phyloP scores from a whole-genome alignment of 106 monocot genomes.

The Apostasia shenzhenica region DNA sequence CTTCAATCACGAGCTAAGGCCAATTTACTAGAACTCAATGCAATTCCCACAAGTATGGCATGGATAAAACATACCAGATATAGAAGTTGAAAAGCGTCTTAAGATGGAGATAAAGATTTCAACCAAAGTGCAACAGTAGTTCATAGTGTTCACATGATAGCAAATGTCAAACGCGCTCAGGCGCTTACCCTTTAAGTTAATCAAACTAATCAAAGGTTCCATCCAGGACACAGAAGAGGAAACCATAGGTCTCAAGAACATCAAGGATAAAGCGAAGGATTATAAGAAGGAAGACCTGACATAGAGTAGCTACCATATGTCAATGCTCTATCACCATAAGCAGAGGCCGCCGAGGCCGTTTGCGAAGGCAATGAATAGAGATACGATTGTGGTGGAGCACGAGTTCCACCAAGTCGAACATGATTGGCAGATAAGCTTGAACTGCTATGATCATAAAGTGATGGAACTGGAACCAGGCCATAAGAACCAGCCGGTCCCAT shows the following conservation, averaged over 20 bases:
- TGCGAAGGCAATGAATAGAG: slow-evolving; percentile 21
- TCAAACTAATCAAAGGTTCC: neutral
- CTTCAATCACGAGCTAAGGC: no score
- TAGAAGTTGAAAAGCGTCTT: neutral
- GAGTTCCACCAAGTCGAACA: slow-evolving; percentile 15
- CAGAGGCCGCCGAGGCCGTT: slow-evolving; percentile 13
- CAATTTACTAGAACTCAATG: no score
- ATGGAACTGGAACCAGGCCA: slow-evolving; percentile 10
- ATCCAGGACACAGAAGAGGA: neutral
- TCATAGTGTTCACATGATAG: no score
- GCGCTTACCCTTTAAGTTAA: neutral
- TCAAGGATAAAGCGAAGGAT: slow-evolving; percentile 8
- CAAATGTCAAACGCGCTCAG: neutral
- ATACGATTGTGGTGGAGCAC: slow-evolving; percentile 19
- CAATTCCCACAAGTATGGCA: no score
- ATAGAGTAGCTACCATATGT: slow-evolving; percentile 12
- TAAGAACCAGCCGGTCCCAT: slow-evolving; percentile 26
- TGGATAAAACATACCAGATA: neutral
- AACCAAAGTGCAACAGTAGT: neutral
- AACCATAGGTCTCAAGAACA: neutral
- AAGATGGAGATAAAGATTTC: neutral
- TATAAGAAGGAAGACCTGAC: slow-evolving; percentile 7
- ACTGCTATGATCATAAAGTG: slow-evolving; percentile 19
- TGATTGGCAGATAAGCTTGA: slow-evolving; percentile 5
- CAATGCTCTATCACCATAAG: slow-evolving; percentile 25